Evolutionary conservation across 805 yeast species (phyloP), one percentile per base, ranked within the genome.

Genomic region (Saccharomycopsis guyanensis): DNA sequence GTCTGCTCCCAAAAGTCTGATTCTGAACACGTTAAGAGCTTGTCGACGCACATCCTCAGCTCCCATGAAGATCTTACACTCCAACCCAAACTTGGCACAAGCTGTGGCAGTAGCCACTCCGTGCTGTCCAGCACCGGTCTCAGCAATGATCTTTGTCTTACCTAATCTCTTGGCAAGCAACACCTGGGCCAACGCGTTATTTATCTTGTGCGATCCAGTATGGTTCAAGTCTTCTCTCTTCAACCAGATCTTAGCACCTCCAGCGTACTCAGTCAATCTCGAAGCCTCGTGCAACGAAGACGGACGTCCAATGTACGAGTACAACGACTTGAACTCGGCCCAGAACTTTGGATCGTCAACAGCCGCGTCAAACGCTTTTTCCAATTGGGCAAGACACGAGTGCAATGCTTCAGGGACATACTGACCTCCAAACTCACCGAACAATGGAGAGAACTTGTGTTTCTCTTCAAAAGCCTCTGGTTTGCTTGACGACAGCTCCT

Each of bases 1-100:
- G 46, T 85, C 82, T 35, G 99, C 99, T 56, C 99, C 99, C 52
- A 93, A 72, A 41, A 93, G 82, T 65, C 87, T 76, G 95, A 93
- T 93, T 72, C 99, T 80, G 75, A 93, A 93, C 34, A 93, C 99
- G 60, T 93, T 93, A 55, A 93, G 73, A 12, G 99, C 97, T 73
- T 93, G 99, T 68, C 99, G 86, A 65, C 96, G 83, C 38, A 86
- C 96, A 69, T 93, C 99, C 68, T 93, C 98, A 38, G 97, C 97
- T 53, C 99, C 99, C 99, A 93, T 93, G 61, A 78, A 91, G 31
- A 93, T 95, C 13, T 86, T 86, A 71, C 98, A 93, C 62, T 84
- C 77, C 66, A 93, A 65, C 43, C 98, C 98, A 57, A 93, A 85
- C 60, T 84, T 84, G 53, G 95, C 95, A 72, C 89, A 82, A 0